Conservation (phyloP, 169 alveolate genomes). For the Plasmodium inui region DNA sequence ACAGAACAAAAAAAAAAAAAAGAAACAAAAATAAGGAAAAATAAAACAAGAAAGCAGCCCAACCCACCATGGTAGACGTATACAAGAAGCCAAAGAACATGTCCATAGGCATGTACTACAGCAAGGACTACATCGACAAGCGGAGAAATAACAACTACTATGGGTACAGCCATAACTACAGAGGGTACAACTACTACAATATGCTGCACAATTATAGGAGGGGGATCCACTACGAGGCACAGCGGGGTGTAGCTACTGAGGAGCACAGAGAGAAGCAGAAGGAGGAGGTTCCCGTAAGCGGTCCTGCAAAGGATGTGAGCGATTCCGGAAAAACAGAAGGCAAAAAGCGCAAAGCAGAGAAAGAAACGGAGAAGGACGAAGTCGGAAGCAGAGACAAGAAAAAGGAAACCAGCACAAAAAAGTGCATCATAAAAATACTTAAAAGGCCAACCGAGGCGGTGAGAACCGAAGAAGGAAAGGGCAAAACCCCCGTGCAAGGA, state of each 20-base stretch:
- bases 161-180: conserved; percentile 26
- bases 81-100: conserved; percentile 39
- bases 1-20: background rate
- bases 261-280: background rate
- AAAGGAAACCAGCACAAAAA: conserved; percentile 16
- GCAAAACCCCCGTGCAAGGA: background rate
- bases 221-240: background rate
- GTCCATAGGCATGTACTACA: conserved; percentile 14
- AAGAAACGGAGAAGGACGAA: background rate
- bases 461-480: background rate
- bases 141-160: conserved; percentile 15
- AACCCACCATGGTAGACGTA: conserved; percentile 1
- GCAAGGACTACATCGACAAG: background rate
- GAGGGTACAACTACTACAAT: conserved; percentile 9
- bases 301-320: background rate
- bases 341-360: background rate
- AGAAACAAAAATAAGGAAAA: background rate
- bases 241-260: background rate
- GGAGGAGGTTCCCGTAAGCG: background rate
- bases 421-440: conserved; percentile 22
- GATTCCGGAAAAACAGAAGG: background rate
- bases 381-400: background rate
- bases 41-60: background rate
- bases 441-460: conserved; percentile 42
- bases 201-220: conserved; percentile 26